Conservation (phyloP, 495 filamentous ascomycete species). For the Lasiosphaeris hirsuta region DNA sequence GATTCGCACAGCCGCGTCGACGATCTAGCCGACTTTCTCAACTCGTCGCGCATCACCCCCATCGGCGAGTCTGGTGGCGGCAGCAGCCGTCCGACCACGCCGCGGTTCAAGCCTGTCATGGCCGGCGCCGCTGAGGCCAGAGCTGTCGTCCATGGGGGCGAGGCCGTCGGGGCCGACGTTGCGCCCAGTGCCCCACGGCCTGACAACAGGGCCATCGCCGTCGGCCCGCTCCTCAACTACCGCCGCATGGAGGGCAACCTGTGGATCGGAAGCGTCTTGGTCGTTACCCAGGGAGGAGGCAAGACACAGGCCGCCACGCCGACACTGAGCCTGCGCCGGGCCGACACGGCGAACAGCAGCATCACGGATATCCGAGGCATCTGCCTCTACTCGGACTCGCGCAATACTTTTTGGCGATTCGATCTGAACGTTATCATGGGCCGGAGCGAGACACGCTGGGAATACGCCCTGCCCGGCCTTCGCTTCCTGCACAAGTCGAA, state of each 20-base stretch:
- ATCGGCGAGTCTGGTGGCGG: slow-evolving; percentile 6
- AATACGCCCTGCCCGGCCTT: slow-evolving; percentile 54
- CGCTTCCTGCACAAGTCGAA: slow-evolving; percentile 44
- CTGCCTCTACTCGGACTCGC: slow-evolving; percentile 74
- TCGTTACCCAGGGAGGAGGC: slow-evolving; percentile 68
- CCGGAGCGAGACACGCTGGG: slow-evolving; percentile 53
- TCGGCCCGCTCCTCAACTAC: slow-evolving; percentile 82
- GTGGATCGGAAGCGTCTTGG: slow-evolving; percentile 84
- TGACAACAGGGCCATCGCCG: slow-evolving; percentile 61
- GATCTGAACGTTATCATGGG: slow-evolving; percentile 57
- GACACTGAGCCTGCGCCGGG: slow-evolving; percentile 30
- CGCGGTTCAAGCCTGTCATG: slow-evolving; percentile 41
- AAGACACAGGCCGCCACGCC: slow-evolving; percentile 37
- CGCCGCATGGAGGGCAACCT: slow-evolving; percentile 67
- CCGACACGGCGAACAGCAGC: slow-evolving; percentile 11
- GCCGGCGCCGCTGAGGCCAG: slow-evolving; percentile 34
- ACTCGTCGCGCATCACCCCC: slow-evolving; percentile 44
- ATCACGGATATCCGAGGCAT: slow-evolving; percentile 36
- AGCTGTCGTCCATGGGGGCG: slow-evolving; percentile 2
- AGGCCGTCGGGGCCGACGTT: not conserved
- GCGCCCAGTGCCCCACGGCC: slow-evolving; percentile 9
- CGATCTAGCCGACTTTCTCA: slow-evolving; percentile 50
- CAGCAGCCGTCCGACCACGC: slow-evolving; percentile 19
- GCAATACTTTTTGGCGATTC: slow-evolving; percentile 82
- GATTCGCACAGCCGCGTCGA: slow-evolving; percentile 35